Percentiles rank a stretch among this genome's conserved stretches.
Evolutionary conservation across 1,139 yeast species (phyloP).

Genomic region (Taphrina pruni): DNA sequence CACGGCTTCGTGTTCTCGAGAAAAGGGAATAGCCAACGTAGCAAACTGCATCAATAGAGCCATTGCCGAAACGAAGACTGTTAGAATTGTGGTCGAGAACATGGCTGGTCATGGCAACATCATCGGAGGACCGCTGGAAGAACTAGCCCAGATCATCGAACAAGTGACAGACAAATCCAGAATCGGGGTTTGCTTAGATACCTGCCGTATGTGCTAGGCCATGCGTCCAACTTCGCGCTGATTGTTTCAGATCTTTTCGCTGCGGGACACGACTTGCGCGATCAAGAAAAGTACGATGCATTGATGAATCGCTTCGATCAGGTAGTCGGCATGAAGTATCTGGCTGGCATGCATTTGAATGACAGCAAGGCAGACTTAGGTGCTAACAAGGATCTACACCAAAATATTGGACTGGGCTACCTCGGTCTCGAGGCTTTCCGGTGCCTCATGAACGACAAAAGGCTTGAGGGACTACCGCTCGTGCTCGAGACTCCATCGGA

Average conservation of each 20-base stretch:
- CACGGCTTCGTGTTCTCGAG: slow-evolving; percentile 72
- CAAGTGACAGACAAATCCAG: slow-evolving; percentile 76
- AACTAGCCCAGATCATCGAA: slow-evolving; percentile 73
- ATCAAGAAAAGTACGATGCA: slow-evolving; percentile 60
- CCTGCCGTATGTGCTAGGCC: slow-evolving; percentile 33
- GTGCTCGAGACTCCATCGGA: slow-evolving; percentile 87
- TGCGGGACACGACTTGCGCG: slow-evolving; percentile 88
- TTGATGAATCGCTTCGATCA: slow-evolving; percentile 80
- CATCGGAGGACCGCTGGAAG: slow-evolving; percentile 82
- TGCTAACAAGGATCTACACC: slow-evolving; percentile 90
- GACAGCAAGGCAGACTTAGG: slow-evolving; percentile 94
- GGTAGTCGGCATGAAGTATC: slow-evolving; percentile 72
- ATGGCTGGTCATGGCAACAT: slow-evolving; percentile 98
- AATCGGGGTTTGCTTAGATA: slow-evolving; percentile 75
- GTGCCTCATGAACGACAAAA: slow-evolving; percentile 69
- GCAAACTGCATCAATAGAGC: slow-evolving; percentile 83
- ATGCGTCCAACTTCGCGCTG: background rate
- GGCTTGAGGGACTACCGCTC: slow-evolving; percentile 72
- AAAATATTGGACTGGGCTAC: slow-evolving; percentile 86
- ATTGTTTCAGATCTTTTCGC: slow-evolving; percentile 50
- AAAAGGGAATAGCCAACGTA: slow-evolving; percentile 65
- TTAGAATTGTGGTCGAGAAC: slow-evolving; percentile 87
- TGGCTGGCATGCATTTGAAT: slow-evolving; percentile 82
- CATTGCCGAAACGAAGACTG: slow-evolving; percentile 71
- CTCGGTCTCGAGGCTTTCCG: slow-evolving; percentile 85